Base-by-base conservation (phyloP, 495 filamentous ascomycete genomes). In the Ramalina intermedia region DNA sequence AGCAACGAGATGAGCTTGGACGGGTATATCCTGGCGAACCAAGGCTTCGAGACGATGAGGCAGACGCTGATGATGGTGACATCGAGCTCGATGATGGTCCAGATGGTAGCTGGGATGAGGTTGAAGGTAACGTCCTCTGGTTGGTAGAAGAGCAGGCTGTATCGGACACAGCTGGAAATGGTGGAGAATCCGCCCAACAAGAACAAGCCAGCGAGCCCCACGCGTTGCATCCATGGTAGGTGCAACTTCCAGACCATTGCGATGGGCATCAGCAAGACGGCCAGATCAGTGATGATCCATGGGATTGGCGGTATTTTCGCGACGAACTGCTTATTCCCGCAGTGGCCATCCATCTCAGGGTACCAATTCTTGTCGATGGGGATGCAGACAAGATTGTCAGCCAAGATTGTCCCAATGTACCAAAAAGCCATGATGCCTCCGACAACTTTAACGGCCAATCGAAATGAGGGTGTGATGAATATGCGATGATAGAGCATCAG, bases 41-140 rank as follows among this genome's bases (percentile, higher is more conserved):
- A 58, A 3, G 55, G 48, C 17, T 48, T 29, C 1, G 55, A 58
- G 3, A 58, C 55, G 23, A 55, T 55, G 7, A 73, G 57, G 50
- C 69, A 71, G 4, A 65, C 64, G 48, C 64, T 63, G 40, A 72
- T 66, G 42, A 72, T 60, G 16, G 65, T 67, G 29, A 66, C 58
- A 21, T 67, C 57, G 4, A 65, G 57, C 50, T 72, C 69, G n/a
- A 69, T 61, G 5, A 65, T 61, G 27, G 66, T 68, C 66, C 66
- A 71, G 29, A 67, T 56, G 36, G 58, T 52, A 13, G 60, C 54
- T 12, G 52, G 39, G 48, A 47, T 58, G 53, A 46, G 50, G 53
- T 52, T 52, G 56, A 48, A 57, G 9, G 55, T 57, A 1, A 41
- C 43, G 33, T 54, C 51, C 16, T 56, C 49, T 6, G 24, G 44